A percentile compares a stretch with the other conserved stretches of the same genome.
phyloP scores from a whole-genome alignment of 148 eudicot species.

The Chenopodium suecicum region DNA sequence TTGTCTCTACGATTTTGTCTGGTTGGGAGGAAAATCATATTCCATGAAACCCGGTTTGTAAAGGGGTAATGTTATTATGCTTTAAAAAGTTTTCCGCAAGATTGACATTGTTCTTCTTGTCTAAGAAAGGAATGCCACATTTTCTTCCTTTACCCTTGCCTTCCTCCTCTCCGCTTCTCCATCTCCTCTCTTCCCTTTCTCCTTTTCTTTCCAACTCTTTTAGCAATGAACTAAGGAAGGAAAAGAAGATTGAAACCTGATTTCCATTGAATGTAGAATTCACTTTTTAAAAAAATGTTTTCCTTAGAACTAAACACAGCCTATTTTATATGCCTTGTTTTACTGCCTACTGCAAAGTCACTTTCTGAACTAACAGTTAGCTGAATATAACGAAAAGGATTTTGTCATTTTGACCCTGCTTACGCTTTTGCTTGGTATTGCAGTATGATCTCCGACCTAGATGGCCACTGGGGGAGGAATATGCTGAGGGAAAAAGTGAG shows the following conservation, averaged over 20 bases:
- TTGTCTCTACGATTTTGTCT: not conserved
- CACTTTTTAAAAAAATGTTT: no score
- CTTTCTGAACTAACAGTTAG: not conserved
- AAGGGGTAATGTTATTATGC: not conserved
- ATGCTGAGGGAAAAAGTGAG: constrained; percentile 78
- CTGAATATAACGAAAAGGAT: not conserved
- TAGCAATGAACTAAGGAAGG: not conserved
- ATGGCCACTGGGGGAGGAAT: constrained; percentile 98
- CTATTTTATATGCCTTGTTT: not conserved
- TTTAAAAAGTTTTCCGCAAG: not conserved
- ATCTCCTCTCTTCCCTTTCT: not conserved
- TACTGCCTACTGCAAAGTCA: not conserved
- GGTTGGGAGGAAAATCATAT: not conserved
- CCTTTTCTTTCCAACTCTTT: no score
- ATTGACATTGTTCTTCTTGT: not conserved
- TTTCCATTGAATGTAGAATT: not conserved
- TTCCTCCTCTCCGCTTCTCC: not conserved
- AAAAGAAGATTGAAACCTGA: not conserved
- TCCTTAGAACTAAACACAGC: not conserved
- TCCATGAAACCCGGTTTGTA: not conserved
- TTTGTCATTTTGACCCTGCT: not conserved
- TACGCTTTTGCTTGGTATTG: not conserved
- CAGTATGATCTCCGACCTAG: constrained; percentile 90
- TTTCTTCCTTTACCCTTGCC: not conserved
- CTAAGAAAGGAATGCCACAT: not conserved